These are phyloP conservation scores for Rhododendron mucronatum DNA, from an alignment of 148 eudicot species.

Conservation along the genomic window DNA sequence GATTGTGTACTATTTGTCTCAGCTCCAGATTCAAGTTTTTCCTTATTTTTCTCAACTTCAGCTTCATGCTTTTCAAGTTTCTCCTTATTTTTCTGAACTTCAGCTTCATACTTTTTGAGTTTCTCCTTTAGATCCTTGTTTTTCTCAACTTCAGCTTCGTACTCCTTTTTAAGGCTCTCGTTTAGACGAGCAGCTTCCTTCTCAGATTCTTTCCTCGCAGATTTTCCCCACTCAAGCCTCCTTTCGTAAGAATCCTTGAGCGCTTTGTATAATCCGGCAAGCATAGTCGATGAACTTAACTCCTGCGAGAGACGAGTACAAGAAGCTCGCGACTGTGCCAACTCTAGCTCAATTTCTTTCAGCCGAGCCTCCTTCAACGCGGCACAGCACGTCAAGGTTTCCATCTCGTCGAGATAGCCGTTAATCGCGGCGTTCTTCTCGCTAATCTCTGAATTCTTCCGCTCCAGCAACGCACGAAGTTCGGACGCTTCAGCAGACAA, in stretches of 20 bases:
- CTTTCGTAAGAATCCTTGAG: no score
- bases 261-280: no score
- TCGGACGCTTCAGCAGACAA: slow-evolving; percentile 55
- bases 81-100: no score
- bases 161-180: not conserved
- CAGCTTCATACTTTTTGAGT: not conserved
- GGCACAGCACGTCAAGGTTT: not conserved
- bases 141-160: not conserved
- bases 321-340: no score
- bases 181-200: not conserved
- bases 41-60: no score
- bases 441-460: slow-evolving; percentile 63
- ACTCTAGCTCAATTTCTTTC: no score
- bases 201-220: not conserved
- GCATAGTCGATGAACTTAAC: no score
- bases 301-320: no score
- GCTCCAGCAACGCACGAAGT: slow-evolving; percentile 62
- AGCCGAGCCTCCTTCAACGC: no score
- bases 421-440: slow-evolving; percentile 64
- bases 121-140: not conserved
- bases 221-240: not conserved
- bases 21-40: no score
- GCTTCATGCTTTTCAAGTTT: no score
- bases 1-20: not conserved
- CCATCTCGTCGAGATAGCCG: slow-evolving; percentile 72